These are phyloP conservation scores for Phytopythium boreale DNA, from an alignment of 352 stramenopile genomes.

Conservation along the genomic window DNA sequence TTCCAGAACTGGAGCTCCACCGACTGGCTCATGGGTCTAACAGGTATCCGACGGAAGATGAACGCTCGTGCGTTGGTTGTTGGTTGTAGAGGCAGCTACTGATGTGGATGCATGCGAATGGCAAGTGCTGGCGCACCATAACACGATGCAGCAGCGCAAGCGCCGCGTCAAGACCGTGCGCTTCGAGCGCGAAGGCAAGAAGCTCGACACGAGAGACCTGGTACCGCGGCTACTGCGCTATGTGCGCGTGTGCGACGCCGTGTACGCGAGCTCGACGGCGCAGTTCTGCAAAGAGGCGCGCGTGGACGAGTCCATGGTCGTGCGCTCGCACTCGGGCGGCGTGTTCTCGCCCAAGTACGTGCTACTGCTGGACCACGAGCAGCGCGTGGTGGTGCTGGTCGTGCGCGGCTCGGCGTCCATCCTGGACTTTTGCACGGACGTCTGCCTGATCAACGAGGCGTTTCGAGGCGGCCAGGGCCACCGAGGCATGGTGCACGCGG, in stretches of 20 bases:
- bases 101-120: neutral
- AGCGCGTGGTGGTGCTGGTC: constrained; percentile 53
- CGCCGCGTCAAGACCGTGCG: constrained; percentile 15
- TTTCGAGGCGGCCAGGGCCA: constrained; percentile 69
- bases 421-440: constrained; percentile 79
- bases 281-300: constrained; percentile 57
- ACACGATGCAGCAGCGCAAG: constrained; percentile 36
- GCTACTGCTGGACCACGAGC: constrained; percentile 53
- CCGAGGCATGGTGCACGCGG: constrained; percentile 78
- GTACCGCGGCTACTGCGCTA: constrained; percentile 38
- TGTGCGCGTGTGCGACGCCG: constrained; percentile 69
- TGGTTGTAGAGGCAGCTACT: neutral
- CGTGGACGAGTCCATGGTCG: constrained; percentile 32
- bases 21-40: constrained; percentile 82
- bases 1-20: constrained; percentile 69
- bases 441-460: constrained; percentile 75
- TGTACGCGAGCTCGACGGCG: constrained; percentile 59
- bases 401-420: constrained; percentile 71
- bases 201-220: constrained; percentile 11
- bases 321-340: constrained; percentile 54
- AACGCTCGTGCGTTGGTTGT: too few relatives aligned
- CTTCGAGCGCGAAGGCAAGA: constrained; percentile 25
- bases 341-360: constrained; percentile 79
- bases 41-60: constrained; percentile 18
- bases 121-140: constrained; percentile 62